phyloP scores from a whole-genome alignment of 257 asterid species.

The Nyctanthes arbortristis region DNA sequence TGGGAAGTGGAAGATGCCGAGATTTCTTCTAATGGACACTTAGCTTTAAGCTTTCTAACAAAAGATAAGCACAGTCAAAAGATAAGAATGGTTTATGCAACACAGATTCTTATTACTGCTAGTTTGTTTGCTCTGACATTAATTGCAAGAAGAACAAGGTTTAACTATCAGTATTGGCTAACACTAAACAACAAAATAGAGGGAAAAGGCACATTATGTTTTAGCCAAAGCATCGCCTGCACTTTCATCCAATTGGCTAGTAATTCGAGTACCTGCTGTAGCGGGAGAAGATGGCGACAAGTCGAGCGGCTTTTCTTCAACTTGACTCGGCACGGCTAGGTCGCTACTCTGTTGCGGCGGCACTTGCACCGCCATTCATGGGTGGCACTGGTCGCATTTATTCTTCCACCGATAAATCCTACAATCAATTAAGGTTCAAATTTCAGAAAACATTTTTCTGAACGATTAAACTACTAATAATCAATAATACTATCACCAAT shows the following conservation, averaged over 20 bases:
- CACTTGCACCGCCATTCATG: constrained; percentile 91
- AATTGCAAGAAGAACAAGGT: no score
- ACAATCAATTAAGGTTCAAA: no score
- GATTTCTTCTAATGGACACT: background rate
- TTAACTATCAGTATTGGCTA: no score
- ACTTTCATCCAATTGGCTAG: constrained; percentile 99
- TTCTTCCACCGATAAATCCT: constrained; percentile 71
- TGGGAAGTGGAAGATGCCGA: background rate
- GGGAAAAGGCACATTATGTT: no score
- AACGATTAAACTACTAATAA: no score
- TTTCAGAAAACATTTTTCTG: no score
- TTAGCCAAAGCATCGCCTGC: constrained; percentile 95
- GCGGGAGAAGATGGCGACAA: constrained; percentile 28
- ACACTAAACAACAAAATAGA: no score
- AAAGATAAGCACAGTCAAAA: no score
- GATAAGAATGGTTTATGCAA: no score
- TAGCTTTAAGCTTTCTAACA: background rate
- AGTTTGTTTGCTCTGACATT: no score
- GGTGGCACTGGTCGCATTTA: constrained; percentile 94
- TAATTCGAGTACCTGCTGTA: constrained; percentile 89
- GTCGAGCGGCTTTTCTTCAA: constrained; percentile 26
- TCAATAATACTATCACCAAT: no score
- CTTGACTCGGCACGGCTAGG: constrained; percentile 28
- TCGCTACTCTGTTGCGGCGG: constrained; percentile 68
- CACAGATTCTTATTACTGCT: no score